These are phyloP conservation scores for Uronychia binucleata DNA, from an alignment of 73 alveolate genomes.

Conservation along the genomic window DNA sequence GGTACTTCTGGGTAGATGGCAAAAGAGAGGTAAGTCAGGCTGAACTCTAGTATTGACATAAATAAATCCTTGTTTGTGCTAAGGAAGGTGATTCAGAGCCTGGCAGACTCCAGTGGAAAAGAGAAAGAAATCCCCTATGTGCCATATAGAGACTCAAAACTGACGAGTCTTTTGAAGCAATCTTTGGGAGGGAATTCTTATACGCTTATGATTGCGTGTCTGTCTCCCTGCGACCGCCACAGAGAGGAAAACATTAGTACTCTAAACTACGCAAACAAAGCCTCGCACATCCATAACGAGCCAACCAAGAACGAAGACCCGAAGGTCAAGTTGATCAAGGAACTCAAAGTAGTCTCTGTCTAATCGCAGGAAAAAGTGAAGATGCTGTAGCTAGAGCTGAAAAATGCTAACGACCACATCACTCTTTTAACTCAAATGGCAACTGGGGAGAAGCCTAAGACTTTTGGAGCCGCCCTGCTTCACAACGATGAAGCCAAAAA, in stretches of 20 bases:
- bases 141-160: constrained; percentile 60
- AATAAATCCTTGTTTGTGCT: constrained; percentile 87
- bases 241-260: constrained; percentile 92
- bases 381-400: background rate
- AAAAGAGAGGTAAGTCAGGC: constrained; percentile 61
- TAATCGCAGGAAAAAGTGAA: background rate
- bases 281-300: constrained; percentile 83
- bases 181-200: constrained; percentile 64
- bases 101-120: constrained; percentile 57
- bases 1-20: constrained; percentile 81
- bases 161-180: constrained; percentile 44
- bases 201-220: constrained; percentile 95
- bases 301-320: constrained; percentile 90
- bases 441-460: background rate
- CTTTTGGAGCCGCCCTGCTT: background rate
- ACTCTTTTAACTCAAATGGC: background rate
- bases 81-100: constrained; percentile 81
- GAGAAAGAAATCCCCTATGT: constrained; percentile 26
- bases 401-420: background rate
- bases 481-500: background rate
- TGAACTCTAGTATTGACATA: constrained; percentile 77
- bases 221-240: constrained; percentile 85
- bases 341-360: background rate
- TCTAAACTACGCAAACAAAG: constrained; percentile 92
- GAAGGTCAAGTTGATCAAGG: background rate